phyloP scores from a whole-genome alignment of 345 rosid species.

The Nephelium lappaceum region DNA sequence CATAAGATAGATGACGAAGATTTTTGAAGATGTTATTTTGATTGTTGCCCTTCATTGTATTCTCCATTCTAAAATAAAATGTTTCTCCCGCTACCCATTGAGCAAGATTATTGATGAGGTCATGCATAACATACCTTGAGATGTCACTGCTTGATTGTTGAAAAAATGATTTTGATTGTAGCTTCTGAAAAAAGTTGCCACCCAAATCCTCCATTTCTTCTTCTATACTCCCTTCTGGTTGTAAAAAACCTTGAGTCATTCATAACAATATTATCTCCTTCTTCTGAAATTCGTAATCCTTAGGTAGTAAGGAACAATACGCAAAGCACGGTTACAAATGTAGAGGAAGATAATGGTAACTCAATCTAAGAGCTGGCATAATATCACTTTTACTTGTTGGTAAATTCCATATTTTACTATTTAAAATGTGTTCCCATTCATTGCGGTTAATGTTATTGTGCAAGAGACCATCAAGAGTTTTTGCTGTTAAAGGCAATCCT shows the following conservation, averaged over 20 bases:
- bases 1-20: neutral
- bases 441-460: conserved; percentile 16
- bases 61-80: neutral
- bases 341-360: conserved; percentile 35
- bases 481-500: conserved; percentile 49
- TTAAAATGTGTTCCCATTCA: conserved; percentile 34
- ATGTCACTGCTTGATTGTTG: neutral
- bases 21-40: too few species aligned
- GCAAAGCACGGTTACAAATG: conserved; percentile 42
- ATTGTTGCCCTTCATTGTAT: neutral
- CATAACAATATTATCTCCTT: conserved; percentile 34
- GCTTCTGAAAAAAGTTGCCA: neutral
- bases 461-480: conserved; percentile 35
- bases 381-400: conserved; percentile 16
- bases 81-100: neutral
- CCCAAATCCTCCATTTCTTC: neutral
- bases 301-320: conserved; percentile 37
- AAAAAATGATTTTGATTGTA: neutral
- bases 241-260: conserved; percentile 36
- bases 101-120: too few species aligned
- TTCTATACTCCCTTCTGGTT: neutral
- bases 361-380: conserved; percentile 32
- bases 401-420: conserved; percentile 29
- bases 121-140: too few species aligned
- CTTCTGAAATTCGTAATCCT: conserved; percentile 32